These are phyloP conservation scores for Lotus japonicus DNA, from an alignment of 306 rosid species.

Conservation along the genomic window DNA sequence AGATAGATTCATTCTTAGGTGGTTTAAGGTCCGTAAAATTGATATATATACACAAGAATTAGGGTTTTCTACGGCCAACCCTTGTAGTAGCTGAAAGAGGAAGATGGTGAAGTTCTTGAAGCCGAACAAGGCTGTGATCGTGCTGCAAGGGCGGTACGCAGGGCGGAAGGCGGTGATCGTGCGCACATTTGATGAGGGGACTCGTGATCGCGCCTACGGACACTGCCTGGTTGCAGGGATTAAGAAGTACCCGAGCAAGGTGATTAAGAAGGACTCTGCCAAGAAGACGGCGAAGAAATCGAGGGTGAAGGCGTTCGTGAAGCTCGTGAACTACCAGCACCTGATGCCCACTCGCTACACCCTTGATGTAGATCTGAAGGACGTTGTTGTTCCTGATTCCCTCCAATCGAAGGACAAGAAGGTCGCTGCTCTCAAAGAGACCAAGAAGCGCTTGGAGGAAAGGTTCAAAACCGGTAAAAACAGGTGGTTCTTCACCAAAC, in stretches of 20 bases:
- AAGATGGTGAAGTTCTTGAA: slow-evolving; percentile 1
- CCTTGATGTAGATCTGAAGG: slow-evolving; percentile 7
- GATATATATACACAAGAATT: background rate
- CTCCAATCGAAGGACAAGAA: slow-evolving; percentile 8
- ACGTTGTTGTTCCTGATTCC: background rate
- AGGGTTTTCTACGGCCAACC: background rate
- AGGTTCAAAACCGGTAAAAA: slow-evolving; percentile 13
- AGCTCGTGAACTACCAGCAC: slow-evolving; percentile 3
- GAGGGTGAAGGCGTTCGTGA: slow-evolving; percentile 6
- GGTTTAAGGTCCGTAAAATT: too few species aligned
- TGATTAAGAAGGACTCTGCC: slow-evolving; percentile 30
- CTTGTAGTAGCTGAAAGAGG: background rate
- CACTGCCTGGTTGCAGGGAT: slow-evolving; percentile 37
- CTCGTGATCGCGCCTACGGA: slow-evolving; percentile 24
- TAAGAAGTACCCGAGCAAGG: slow-evolving; percentile 30
- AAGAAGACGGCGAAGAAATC: slow-evolving; percentile 14
- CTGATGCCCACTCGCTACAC: slow-evolving; percentile 13
- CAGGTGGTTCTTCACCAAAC: slow-evolving; percentile 15
- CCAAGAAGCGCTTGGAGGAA: slow-evolving; percentile 5
- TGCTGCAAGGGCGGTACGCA: slow-evolving; percentile 37
- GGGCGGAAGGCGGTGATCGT: slow-evolving; percentile 33
- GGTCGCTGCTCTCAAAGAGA: background rate
- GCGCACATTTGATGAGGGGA: slow-evolving; percentile 27
- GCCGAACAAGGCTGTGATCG: slow-evolving; percentile 31
- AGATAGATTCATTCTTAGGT: too few species aligned